phyloP scores from a whole-genome alignment of 1,139 yeast genomes.

The Yamadazyma triangularis region DNA sequence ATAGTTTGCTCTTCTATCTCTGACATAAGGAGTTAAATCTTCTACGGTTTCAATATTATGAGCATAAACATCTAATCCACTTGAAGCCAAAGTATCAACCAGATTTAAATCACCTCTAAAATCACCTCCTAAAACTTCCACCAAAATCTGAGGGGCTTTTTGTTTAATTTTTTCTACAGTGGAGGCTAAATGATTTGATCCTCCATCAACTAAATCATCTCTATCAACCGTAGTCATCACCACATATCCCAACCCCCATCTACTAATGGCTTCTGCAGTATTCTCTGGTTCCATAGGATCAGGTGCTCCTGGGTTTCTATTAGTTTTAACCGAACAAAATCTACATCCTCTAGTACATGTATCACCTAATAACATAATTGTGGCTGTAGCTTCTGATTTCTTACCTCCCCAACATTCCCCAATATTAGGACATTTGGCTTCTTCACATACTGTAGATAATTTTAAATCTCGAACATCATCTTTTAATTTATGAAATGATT shows the following conservation, averaged over 20 bases:
- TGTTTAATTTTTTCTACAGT: conserved; percentile 81
- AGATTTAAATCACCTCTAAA: conserved; percentile 83
- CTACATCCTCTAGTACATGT: conserved; percentile 98
- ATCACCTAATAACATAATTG: conserved; percentile 97
- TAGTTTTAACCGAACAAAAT: conserved; percentile 94
- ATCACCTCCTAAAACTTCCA: conserved; percentile 93
- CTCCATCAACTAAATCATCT: conserved; percentile 93
- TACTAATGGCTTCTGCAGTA: conserved; percentile 93
- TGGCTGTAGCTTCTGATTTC: conserved; percentile 95
- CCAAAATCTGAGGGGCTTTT: conserved; percentile 87
- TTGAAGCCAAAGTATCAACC: conserved; percentile 74
- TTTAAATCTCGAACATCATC: conserved; percentile 85
- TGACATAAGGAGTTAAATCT: conserved; percentile 86
- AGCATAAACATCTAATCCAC: conserved; percentile 95
- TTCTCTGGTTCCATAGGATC: conserved; percentile 97
- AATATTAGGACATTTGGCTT: conserved; percentile 96
- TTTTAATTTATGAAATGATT: conserved; percentile 72
- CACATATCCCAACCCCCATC: conserved; percentile 99
- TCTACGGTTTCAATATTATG: conserved; percentile 97
- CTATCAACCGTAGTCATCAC: conserved; percentile 97
- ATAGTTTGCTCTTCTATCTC: conserved; percentile 96
- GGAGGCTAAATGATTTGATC: conserved; percentile 83
- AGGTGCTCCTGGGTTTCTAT: conserved; percentile 78
- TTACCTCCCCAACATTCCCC: conserved; percentile 99
- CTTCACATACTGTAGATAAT: conserved; percentile 94